Evolutionary conservation across 345 rosid species (phyloP).

Genomic region (Eucalyptus sp.): DNA sequence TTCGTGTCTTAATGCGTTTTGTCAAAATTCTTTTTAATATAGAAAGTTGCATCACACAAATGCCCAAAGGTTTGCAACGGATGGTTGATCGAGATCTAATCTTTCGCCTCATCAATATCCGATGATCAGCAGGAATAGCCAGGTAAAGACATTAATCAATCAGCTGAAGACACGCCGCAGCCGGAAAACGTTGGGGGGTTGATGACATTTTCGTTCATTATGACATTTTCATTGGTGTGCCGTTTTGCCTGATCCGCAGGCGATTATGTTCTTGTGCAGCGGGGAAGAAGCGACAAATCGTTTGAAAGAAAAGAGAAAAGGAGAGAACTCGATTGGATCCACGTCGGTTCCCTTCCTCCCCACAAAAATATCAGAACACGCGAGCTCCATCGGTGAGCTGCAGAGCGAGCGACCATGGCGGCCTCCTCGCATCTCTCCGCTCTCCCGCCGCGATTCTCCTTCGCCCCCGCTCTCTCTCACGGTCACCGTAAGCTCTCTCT

Average conservation of each 20-base stretch:
- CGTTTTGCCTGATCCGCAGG: not conserved
- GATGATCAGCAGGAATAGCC: not conserved
- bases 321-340: not conserved
- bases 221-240: not conserved
- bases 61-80: not conserved
- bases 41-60: not conserved
- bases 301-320: not conserved
- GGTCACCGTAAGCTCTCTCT: constrained; percentile 16
- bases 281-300: not conserved
- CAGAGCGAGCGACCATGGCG: constrained; percentile 1
- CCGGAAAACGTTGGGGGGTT: not conserved
- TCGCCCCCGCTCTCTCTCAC: not conserved
- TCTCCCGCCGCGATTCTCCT: constrained; percentile 10
- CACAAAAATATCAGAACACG: not conserved
- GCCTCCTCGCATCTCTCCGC: constrained; percentile 17
- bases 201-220: too few species aligned
- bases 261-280: not conserved
- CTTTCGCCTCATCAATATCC: not conserved
- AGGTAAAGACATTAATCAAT: not conserved
- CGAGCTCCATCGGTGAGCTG: not conserved
- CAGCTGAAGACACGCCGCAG: not conserved
- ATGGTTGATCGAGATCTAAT: not conserved
- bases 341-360: not conserved
- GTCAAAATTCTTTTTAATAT: not conserved
- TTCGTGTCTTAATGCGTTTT: not conserved